Percentiles rank a stretch among this genome's conserved stretches.
Evolutionary conservation across 805 yeast genomes (phyloP).

Genomic region (Starmerella potacharoeniae): DNA sequence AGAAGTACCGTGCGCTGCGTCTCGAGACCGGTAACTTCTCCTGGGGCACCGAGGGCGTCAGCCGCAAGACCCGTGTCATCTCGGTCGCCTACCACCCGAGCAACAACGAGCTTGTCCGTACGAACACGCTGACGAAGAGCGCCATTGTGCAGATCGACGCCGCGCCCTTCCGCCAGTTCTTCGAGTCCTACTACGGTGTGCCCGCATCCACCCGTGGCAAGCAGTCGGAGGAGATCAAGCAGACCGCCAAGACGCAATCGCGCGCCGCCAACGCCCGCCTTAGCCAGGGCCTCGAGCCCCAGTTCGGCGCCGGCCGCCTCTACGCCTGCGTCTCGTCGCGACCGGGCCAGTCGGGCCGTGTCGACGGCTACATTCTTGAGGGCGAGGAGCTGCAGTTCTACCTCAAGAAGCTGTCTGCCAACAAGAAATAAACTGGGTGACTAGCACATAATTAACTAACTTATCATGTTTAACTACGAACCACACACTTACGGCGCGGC

Average conservation of each 20-base stretch:
- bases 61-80: slow-evolving; percentile 98
- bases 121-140: slow-evolving; percentile 97
- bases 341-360: slow-evolving; percentile 99
- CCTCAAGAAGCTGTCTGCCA: slow-evolving; percentile 94
- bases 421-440: slow-evolving; percentile 58
- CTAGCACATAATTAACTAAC: slow-evolving; percentile 11
- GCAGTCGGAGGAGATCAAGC: slow-evolving; percentile 77
- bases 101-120: slow-evolving; percentile 98
- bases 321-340: slow-evolving; percentile 98
- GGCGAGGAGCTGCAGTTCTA: slow-evolving; percentile 99
- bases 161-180: slow-evolving; percentile 99
- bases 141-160: slow-evolving; percentile 99
- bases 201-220: slow-evolving; percentile 40
- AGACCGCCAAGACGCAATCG: slow-evolving; percentile 47
- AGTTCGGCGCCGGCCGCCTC: slow-evolving; percentile 97
- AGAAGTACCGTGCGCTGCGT: slow-evolving; percentile 99
- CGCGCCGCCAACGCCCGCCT: slow-evolving; percentile 78
- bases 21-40: slow-evolving; percentile 86
- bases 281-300: slow-evolving; percentile 85
- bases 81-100: slow-evolving; percentile 99
- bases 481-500: background rate
- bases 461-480: background rate
- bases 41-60: slow-evolving; percentile 98
- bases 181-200: slow-evolving; percentile 95
- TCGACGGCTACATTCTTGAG: slow-evolving; percentile 99